Percentiles rank a stretch among this genome's conserved stretches.
phyloP scores from a whole-genome alignment of 257 asterid genomes.

The Euphrasia confusa region DNA sequence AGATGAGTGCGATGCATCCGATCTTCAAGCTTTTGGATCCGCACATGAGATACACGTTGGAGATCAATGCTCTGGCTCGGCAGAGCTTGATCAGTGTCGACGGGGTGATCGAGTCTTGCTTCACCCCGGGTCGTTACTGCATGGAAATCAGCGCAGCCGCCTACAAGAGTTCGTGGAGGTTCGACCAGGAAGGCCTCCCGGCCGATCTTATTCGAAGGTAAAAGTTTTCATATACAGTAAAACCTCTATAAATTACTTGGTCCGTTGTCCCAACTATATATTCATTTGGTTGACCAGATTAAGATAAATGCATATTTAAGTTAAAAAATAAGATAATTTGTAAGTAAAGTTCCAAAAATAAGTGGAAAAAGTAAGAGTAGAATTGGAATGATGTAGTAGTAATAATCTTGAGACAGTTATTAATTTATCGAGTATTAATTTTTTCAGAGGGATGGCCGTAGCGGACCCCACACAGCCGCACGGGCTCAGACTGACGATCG shows the following conservation, averaged over 20 bases:
- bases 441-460: slow-evolving; percentile 83
- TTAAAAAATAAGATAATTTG: too few relatives aligned
- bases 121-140: slow-evolving; percentile 88
- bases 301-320: too few relatives aligned
- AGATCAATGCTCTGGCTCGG: slow-evolving; percentile 86
- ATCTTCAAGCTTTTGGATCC: slow-evolving; percentile 91
- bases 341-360: too few relatives aligned
- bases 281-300: too few relatives aligned
- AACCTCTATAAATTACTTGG: too few relatives aligned
- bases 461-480: slow-evolving; percentile 72
- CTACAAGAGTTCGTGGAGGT: slow-evolving; percentile 75
- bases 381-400: too few relatives aligned
- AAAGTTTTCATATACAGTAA: neutral
- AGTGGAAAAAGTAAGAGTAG: too few relatives aligned
- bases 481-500: slow-evolving; percentile 58
- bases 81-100: slow-evolving; percentile 71
- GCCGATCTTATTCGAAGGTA: slow-evolving; percentile 93
- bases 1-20: slow-evolving; percentile 93
- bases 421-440: too few relatives aligned
- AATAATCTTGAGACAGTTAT: too few relatives aligned
- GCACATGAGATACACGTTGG: slow-evolving; percentile 93
- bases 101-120: slow-evolving; percentile 93
- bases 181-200: slow-evolving; percentile 83
- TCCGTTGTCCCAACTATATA: too few relatives aligned
- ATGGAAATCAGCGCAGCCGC: slow-evolving; percentile 98